A percentile compares a stretch with the other conserved stretches of the same genome.
These are phyloP conservation scores for Globisporangium abappressorium DNA, from an alignment of 352 stramenopile species.

Conservation along the genomic window DNA sequence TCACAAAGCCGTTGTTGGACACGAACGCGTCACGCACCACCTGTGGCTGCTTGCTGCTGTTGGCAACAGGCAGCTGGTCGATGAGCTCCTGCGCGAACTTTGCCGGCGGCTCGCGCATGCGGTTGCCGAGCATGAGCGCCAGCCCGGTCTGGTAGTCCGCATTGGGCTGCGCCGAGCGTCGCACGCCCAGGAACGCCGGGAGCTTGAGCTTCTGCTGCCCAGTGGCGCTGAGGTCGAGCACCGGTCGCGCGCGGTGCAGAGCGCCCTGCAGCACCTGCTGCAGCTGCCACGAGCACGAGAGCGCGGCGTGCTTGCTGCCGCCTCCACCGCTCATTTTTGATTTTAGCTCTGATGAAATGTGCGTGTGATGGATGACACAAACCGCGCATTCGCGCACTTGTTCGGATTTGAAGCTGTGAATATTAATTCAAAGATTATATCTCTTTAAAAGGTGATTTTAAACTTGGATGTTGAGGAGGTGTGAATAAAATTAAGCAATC, in stretches of 20 bases:
- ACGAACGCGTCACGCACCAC: constrained; percentile 50
- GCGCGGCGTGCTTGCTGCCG: constrained; percentile 12
- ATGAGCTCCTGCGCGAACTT: constrained; percentile 39
- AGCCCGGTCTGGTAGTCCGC: constrained; percentile 81
- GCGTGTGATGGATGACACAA: background rate
- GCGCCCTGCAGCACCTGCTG: constrained; percentile 42
- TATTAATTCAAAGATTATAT: background rate
- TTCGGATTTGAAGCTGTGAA: background rate
- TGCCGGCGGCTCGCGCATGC: constrained; percentile 34
- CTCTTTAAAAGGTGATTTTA: background rate
- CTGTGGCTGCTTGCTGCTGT: background rate
- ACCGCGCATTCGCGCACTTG: background rate
- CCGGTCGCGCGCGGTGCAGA: constrained; percentile 33
- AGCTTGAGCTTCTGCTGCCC: constrained; percentile 22
- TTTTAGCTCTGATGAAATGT: background rate
- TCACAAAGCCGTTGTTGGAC: constrained; percentile 73
- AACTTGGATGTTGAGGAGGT: background rate
- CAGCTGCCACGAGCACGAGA: constrained; percentile 54
- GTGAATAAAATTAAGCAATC: background rate
- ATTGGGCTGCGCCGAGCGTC: constrained; percentile 55
- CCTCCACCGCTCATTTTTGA: constrained; percentile 18
- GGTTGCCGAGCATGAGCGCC: constrained; percentile 53
- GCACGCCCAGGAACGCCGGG: constrained; percentile 50
- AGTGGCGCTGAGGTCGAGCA: constrained; percentile 20
- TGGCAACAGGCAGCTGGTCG: constrained; percentile 14